Base-by-base conservation (phyloP, 2,329 filamentous ascomycete genomes). In the Coniochaeta hoffmannii region DNA sequence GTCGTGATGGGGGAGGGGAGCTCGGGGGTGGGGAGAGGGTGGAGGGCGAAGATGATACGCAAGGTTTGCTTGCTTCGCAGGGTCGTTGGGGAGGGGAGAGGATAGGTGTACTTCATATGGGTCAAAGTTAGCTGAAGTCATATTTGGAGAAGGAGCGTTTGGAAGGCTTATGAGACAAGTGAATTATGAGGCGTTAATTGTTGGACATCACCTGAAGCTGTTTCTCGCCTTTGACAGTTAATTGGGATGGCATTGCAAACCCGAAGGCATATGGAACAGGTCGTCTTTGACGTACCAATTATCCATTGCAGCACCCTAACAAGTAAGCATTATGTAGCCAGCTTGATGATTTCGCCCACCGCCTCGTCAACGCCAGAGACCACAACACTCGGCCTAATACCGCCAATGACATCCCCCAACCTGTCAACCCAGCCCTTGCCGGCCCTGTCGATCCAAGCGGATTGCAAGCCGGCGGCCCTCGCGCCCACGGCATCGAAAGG, bases 401-500 rank as follows among this genome's bases (percentile, higher is more conserved):
- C 70, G 7, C 64, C 68, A 36, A 70, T 65, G 28, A 70, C 66
- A n/a, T 75, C 74, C 4, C 79, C 77, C 49, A 88, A 69, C 10
- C 69, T 71, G 70, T 91, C 88, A 58, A 77, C 72, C 87, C 87
- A 90, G 2, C 86, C 86, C 9, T 68, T 74, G 0, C 80, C 79
- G 14, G 65, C 68, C 26, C 87, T 73, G 70, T 90, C 85, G 6
- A 91, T 79, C 83, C 85, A 90, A 12, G 77, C 82, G 24, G 83
- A 79, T 62, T 79, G 76, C 70, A 90, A 71, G 0, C 87, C 87
- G 5, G 77, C 74, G 1, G 75, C 74, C 58, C 75, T 76, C 1
- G 87, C 84, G 0, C 88, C 88, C 0, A 84, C 77, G 15, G 87
- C 72, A 65, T 91, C 88, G 65, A 91, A 91, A 2, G 88, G 83